A percentile compares a stretch with the other conserved stretches of the same genome.
Evolutionary conservation across 768 basidiomycete species (phyloP).

Genomic region (Inosperma sp.): DNA sequence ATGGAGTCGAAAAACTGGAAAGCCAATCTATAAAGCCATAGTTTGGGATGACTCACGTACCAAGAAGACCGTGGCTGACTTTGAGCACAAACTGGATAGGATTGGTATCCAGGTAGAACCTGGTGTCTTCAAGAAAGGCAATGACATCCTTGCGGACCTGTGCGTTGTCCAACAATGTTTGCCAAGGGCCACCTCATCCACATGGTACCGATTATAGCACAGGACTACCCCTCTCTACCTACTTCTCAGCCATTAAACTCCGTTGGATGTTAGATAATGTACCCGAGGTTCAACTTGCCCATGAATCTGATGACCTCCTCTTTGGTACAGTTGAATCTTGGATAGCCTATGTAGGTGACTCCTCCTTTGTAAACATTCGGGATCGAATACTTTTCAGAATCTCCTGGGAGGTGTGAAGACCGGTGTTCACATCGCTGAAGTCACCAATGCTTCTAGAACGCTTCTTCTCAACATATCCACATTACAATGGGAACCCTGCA

Average conservation of each 20-base stretch:
- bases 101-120: conserved; percentile 68
- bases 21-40: conserved; percentile 82
- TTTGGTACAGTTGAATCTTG: conserved; percentile 98
- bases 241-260: conserved; percentile 95
- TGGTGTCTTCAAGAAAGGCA: conserved; percentile 65
- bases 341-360: conserved; percentile 77
- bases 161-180: conserved; percentile 54
- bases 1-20: conserved; percentile 89
- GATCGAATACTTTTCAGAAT: conserved; percentile 45
- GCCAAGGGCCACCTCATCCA: conserved; percentile 11
- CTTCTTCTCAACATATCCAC: conserved; percentile 82
- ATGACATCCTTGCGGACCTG: conserved; percentile 61
- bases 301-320: conserved; percentile 72
- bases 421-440: conserved; percentile 82
- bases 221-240: conserved; percentile 92
- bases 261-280: conserved; percentile 95
- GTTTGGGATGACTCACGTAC: conserved; percentile 98
- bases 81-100: conserved; percentile 63
- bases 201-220: conserved; percentile 62
- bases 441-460: conserved; percentile 95
- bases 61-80: conserved; percentile 77
- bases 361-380: not conserved
- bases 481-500: conserved; percentile 75
- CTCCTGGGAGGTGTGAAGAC: conserved; percentile 71
- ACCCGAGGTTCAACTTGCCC: conserved; percentile 68